Evolutionary conservation across 2,329 filamentous ascomycete genomes (phyloP), one percentile per base, ranked within the genome.

Genomic region (Trichophyton mentagrophytes): DNA sequence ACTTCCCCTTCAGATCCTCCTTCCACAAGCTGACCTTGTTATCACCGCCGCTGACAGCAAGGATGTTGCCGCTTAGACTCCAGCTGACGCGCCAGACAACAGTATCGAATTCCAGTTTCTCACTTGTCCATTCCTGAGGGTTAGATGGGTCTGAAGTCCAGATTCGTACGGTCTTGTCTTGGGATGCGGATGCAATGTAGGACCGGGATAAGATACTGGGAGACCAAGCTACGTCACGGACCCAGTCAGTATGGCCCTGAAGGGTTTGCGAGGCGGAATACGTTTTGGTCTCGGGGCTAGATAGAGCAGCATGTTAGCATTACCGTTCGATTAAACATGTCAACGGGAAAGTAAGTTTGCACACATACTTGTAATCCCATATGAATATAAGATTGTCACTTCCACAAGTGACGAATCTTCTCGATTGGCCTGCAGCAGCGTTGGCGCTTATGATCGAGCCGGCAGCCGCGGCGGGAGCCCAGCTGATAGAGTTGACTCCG

Each of bases 21-120:
- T 97, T 99, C 92, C 92, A 99, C 73, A 99, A 76, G 60, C 87
- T 95, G 61, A 99, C 91, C 78, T 95, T 91, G 80, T 99, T 99
- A 76, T 99, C 92, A 27, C 88, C 89, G 44, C 90, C 90, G 71
- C 88, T 93, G 64, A 96, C 90, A 8, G 93, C 93, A 68, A 99
- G 80, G 20, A 97, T 91, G 72, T 99, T 99, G 59, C 93, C 93
- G 74, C 90, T 96, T 71, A 97, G 79, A 68, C 90, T 96, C 93
- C 93, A 99, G 80, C 90, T 96, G 53, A 96, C 93, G 61, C 93
- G 85, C 93, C 93, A 99, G 62, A 96, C 83, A 55, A 91, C 86
- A 3, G 87, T 85, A 64, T 96, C 92, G 68, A 99, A 95, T 69
- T 86, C 84, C 65, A 99, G 81, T 46, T 88, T 84, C 74, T 95